Evolutionary conservation across 495 filamentous ascomycete genomes (phyloP).

Genomic region (Hypoxylon fragiforme): DNA sequence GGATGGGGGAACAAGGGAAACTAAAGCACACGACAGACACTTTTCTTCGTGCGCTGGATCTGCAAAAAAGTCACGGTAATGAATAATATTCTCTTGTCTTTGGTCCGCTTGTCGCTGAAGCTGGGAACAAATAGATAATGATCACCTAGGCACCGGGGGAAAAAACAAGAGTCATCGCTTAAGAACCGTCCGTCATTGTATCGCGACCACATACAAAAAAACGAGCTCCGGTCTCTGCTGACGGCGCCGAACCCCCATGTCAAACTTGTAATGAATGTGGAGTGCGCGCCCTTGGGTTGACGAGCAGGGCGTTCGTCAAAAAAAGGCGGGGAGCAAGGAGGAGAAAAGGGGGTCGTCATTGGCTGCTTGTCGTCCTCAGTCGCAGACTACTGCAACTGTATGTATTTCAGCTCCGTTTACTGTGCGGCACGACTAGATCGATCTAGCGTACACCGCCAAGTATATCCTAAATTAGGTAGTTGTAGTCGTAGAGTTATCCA

Average conservation of each 20-base stretch:
- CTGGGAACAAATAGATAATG: conserved; percentile 10
- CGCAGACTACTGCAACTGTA: conserved; percentile 31
- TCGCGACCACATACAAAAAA: conserved; percentile 14
- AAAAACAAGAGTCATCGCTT: conserved; percentile 30
- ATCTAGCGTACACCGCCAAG: conserved; percentile 20
- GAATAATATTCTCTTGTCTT: conserved; percentile 14
- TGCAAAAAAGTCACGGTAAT: conserved; percentile 9
- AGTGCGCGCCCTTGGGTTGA: conserved; percentile 40
- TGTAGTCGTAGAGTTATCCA: no score
- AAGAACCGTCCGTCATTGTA: not conserved
- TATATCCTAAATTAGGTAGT: conserved; percentile 16
- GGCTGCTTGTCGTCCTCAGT: conserved; percentile 6
- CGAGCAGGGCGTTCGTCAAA: conserved; percentile 37
- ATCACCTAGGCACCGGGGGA: conserved; percentile 17
- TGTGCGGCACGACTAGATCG: conserved; percentile 18
- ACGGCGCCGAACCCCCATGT: conserved; percentile 27
- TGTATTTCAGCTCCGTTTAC: conserved; percentile 16
- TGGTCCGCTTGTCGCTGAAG: conserved; percentile 27
- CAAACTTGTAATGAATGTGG: conserved; percentile 30
- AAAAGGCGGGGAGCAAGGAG: conserved; percentile 16
- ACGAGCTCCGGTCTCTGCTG: conserved; percentile 24
- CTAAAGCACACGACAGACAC: conserved; percentile 31
- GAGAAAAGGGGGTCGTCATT: conserved; percentile 8
- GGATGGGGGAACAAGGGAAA: not conserved
- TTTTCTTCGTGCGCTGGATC: conserved; percentile 9